Evolutionary conservation across 306 rosid genomes (phyloP).

Genomic region (Rosa lucieae): DNA sequence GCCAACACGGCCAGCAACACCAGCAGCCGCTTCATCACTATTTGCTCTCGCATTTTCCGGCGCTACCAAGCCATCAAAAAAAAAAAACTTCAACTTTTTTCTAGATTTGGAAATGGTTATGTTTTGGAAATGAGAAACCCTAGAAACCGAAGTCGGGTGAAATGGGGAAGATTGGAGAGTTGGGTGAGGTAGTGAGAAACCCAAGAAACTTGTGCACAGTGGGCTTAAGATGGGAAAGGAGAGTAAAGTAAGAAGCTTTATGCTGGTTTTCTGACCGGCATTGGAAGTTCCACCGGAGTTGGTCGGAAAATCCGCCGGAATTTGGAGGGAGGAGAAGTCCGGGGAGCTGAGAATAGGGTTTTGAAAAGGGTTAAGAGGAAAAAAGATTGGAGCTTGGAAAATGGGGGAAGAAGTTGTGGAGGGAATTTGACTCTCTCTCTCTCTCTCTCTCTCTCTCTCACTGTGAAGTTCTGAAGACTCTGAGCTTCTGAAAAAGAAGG

Average conservation of each 20-base stretch:
- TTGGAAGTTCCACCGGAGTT: conserved; percentile 5
- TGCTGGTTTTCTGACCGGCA: conserved; percentile 21
- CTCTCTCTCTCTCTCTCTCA: conserved; percentile 13
- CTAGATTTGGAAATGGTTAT: conserved; percentile 30
- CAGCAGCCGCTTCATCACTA: conserved; percentile 39
- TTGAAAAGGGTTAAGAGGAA: not conserved
- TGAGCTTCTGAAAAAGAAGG: conserved; percentile 10
- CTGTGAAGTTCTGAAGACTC: not conserved
- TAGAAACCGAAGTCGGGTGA: conserved; percentile 10
- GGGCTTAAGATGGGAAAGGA: conserved; percentile 18
- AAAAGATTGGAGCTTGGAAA: not conserved
- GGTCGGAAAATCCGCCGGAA: conserved; percentile 12
- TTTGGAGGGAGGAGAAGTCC: not conserved
- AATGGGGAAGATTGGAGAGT: not conserved
- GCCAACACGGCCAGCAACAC: conserved; percentile 37
- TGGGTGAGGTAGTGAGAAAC: conserved; percentile 25
- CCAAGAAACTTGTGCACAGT: conserved; percentile 32
- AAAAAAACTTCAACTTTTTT: not conserved
- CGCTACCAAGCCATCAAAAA: conserved; percentile 42
- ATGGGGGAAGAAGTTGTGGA: not conserved
- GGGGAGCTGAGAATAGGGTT: not conserved
- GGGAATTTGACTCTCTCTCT: not conserved
- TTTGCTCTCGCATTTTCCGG: conserved; percentile 33
- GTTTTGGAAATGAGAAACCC: conserved; percentile 18
- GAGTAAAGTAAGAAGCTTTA: conserved; percentile 7